These are phyloP conservation scores for Rhodamnia argentea DNA, from an alignment of 345 rosid species.

Conservation along the genomic window DNA sequence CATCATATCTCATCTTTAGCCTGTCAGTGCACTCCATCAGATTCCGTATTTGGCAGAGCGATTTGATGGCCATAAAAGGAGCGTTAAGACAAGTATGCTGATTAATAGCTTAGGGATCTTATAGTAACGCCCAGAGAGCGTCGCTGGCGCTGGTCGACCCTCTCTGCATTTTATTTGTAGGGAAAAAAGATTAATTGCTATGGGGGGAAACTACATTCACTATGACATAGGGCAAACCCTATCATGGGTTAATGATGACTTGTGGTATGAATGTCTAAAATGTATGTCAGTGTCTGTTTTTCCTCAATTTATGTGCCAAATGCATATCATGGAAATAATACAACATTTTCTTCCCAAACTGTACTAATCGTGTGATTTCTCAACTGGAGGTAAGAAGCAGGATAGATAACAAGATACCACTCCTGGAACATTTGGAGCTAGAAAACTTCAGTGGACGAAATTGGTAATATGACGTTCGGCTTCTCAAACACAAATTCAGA, in stretches of 20 bases:
- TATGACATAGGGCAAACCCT: background rate
- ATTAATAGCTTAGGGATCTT: background rate
- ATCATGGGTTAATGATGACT: background rate
- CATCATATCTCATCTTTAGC: background rate
- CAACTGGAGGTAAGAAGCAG: background rate
- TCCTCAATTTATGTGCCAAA: background rate
- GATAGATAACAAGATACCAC: background rate
- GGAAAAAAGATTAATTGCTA: background rate
- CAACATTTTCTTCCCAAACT: background rate
- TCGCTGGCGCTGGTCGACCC: background rate
- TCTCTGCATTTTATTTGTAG: background rate
- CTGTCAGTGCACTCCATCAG: background rate
- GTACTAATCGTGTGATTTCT: background rate
- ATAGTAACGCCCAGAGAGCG: background rate
- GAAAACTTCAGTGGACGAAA: background rate
- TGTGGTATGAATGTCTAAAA: background rate
- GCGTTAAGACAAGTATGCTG: background rate
- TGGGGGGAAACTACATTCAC: background rate
- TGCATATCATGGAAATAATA: background rate
- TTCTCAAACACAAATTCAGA: background rate
- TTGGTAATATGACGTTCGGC: background rate
- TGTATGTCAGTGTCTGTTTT: background rate
- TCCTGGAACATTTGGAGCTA: background rate
- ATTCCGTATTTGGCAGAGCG: background rate
- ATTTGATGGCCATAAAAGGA: background rate